Percentiles rank a stretch among this genome's conserved stretches.
These are phyloP conservation scores for Colletotrichum tropicale DNA, from an alignment of 2,329 filamentous ascomycete species.

Conservation along the genomic window DNA sequence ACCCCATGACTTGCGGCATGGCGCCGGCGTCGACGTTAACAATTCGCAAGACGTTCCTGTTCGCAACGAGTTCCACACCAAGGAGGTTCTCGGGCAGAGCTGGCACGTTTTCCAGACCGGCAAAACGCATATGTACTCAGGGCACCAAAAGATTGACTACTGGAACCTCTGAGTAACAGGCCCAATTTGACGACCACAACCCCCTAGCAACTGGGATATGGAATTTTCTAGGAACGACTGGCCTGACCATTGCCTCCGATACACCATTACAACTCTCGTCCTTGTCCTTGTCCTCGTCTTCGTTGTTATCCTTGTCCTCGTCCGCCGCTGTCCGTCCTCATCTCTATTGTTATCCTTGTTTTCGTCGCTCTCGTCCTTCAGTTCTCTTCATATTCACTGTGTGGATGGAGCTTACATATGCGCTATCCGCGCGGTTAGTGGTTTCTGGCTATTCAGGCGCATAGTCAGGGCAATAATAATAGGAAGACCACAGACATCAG, in stretches of 20 bases:
- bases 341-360: neutral
- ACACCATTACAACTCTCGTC: neutral
- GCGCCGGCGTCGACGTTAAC: fast-evolving
- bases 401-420: no score
- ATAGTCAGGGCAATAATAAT: fast-evolving
- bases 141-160: no score
- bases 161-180: neutral
- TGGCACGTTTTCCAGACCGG: neutral
- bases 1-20: neutral
- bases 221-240: no score
- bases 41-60: fast-evolving
- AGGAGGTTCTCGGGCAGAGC: neutral
- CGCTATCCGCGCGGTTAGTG: no score
- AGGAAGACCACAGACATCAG: neutral
- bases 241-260: neutral
- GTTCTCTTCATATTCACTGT: no score
- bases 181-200: neutral
- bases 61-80: fast-evolving
- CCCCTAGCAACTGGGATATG: neutral
- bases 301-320: neutral
- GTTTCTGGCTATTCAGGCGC: neutral
- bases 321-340: neutral
- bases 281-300: neutral
- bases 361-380: neutral
- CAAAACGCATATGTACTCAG: no score